A percentile compares a stretch with the other conserved stretches of the same genome.
phyloP scores from a whole-genome alignment of 202 grass and related monocot genomes.

The Panicum virgatum region DNA sequence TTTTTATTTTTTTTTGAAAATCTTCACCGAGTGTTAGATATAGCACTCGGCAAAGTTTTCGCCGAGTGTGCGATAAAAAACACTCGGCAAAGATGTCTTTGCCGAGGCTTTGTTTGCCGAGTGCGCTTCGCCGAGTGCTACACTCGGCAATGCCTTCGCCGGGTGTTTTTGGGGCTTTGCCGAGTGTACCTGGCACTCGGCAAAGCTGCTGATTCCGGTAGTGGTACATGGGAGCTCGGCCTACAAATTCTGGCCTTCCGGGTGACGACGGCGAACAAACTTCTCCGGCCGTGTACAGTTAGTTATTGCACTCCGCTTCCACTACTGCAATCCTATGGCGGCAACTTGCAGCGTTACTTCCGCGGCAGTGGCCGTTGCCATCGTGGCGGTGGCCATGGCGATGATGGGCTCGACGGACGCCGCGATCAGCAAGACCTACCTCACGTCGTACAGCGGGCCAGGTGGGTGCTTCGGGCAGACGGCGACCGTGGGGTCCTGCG shows the following conservation, averaged over 20 bases:
- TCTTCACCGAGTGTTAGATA: too few species aligned
- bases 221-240: neutral
- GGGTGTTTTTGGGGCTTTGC: too few species aligned
- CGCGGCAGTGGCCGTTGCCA: neutral
- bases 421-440: neutral
- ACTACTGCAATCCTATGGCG: neutral
- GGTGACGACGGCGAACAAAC: neutral
- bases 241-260: neutral
- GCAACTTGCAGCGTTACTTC: neutral
- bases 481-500: constrained; percentile 13
- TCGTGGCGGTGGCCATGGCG: neutral
- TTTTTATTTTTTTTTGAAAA: too few species aligned
- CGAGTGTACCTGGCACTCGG: too few species aligned
- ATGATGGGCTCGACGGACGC: neutral
- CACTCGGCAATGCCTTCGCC: too few species aligned
- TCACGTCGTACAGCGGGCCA: constrained; percentile 8
- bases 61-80: too few species aligned
- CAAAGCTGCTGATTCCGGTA: too few species aligned
- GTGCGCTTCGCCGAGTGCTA: too few species aligned
- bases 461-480: constrained; percentile 4
- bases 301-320: neutral
- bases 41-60: too few species aligned
- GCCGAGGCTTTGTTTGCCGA: too few species aligned
- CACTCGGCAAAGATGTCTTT: too few species aligned
- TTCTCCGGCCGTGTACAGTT: neutral